Evolutionary conservation across 2,329 filamentous ascomycete genomes (phyloP), one percentile per base, ranked within the genome.

Genomic region (Albifimbria verrucaria): DNA sequence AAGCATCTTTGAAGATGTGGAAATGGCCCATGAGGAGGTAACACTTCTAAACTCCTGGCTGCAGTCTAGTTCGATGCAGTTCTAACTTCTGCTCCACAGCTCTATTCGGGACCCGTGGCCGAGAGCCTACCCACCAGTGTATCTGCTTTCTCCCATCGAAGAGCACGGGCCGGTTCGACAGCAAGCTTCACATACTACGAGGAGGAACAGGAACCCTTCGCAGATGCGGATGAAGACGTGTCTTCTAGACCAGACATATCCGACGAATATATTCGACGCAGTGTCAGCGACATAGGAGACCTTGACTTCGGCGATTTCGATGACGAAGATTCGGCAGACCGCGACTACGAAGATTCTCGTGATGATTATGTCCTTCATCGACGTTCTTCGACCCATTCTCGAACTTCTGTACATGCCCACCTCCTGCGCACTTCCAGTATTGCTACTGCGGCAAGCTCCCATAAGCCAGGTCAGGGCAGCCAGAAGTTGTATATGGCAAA

Each of bases 1-100:
- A 32, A 96, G 90, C 72, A 87, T 97, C 61, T 87, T 96, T 62
- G 91, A 91, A 60, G 91, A 96, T 71, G 92, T 97, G n/a, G 93
- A 97, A 69, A 97, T 99, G 94, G 93, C 94, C 20, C 91, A 95
- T 49, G 90, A 96, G 68, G 93, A 97, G 82, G 90, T 94, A 63
- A 4, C 4, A 23, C 21, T 22, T 36, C 48, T 48, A 12, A 9
- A 21, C 18, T 45, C 17, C 5, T 49, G 22, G 28, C 41, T 55
- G 49, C 44, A 25, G n/a, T n/a, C n/a, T n/a, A n/a, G n/a, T n/a
- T n/a, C n/a, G n/a, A n/a, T n/a, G n/a, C n/a, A n/a, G n/a, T n/a
- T n/a, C n/a, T n/a, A n/a, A n/a, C n/a, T n/a, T n/a, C n/a, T 58
- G 48, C 58, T 63, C 50, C 53, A 47, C n/a, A 85, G 80, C 82